Evolutionary conservation across 140 eudicot genomes (phyloP), one percentile per base, ranked within the genome.

Genomic region (Oenanthe javanica): DNA sequence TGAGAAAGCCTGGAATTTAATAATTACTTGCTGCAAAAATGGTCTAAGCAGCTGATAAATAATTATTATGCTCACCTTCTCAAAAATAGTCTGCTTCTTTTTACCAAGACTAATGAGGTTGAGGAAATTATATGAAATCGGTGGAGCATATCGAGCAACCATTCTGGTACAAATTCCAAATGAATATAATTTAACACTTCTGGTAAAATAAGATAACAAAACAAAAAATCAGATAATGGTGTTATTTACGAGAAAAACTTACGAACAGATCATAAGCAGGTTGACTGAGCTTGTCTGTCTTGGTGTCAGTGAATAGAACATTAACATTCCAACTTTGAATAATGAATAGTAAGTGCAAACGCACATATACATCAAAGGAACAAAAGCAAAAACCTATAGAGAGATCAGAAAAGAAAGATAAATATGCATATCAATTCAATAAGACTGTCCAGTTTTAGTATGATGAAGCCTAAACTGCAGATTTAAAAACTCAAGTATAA

Each of bases 71-170:
- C 76, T 80, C 76, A 92, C 98, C 98, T 86, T 71, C 84, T 94
- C 96, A 84, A 94, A 94, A 40, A 90, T 83, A 80, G 97, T 94
- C 84, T 82, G 83, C 89, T 92, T 90, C 57, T 83, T 82, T 76
- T 86, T 90, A 61, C 85, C 90, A 72, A 94, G 98, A 76, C 97
- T 88, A 75, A 94, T 85, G 83, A 92, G 94, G 81, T 94, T 94
- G 69, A 94, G 91, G 82, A 90, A 94, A 83, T 94, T 94, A 87
- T 87, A 94, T 31, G 97, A 94, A 85, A 92, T 80, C 57, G 98
- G 98, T 77, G 98, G 97, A 21, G 97, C 98, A 87, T 94, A 94
- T 42, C 98, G 96, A 73, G 98, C 98, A 84, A 94, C 94, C 98
- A 94, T 92, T 86, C 96, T 92, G 93, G 57, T 7, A 67, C 27